These are phyloP conservation scores for Corynespora cassiicola DNA, from an alignment of 2,329 filamentous ascomycete genomes.

Conservation along the genomic window DNA sequence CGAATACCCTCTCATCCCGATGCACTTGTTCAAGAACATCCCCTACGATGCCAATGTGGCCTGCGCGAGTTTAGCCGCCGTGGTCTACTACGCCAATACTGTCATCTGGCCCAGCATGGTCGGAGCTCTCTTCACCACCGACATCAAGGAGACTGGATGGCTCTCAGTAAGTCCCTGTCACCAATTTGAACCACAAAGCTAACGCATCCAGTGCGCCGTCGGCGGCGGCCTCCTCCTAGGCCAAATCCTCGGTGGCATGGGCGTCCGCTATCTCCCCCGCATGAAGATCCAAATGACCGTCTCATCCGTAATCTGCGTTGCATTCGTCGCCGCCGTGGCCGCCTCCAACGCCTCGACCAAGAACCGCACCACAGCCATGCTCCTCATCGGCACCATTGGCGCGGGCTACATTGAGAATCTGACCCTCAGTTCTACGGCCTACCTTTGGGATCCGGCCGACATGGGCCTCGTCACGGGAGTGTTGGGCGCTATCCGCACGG, in stretches of 20 bases:
- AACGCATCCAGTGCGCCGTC: constrained; percentile 29
- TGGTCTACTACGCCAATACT: constrained; percentile 42
- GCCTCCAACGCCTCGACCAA: constrained; percentile 23
- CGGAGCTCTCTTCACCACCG: constrained; percentile 32
- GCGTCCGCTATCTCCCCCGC: constrained; percentile 33
- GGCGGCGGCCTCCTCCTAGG: constrained; percentile 40
- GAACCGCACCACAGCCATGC: constrained; percentile 23
- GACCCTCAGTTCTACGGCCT: constrained; percentile 30
- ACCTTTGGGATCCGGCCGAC: constrained; percentile 39
- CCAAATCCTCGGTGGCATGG: constrained; percentile 37
- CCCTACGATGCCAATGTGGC: constrained; percentile 39
- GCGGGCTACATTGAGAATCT: constrained; percentile 42
- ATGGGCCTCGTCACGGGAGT: constrained; percentile 40
- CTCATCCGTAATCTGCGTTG: constrained; percentile 26
- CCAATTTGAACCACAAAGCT: neutral
- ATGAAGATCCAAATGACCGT: constrained; percentile 42
- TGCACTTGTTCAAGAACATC: constrained; percentile 31
- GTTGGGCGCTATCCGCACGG: constrained; percentile 36
- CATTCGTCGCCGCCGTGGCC: constrained; percentile 34
- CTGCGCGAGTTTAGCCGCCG: constrained; percentile 39
- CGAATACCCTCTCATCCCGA: constrained; percentile 38
- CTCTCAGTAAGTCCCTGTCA: constrained; percentile 21
- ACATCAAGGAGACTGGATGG: constrained; percentile 36
- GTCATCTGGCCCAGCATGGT: constrained; percentile 42
- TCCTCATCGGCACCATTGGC: constrained; percentile 32